phyloP scores from a whole-genome alignment of 1,139 yeast genomes.

The Hyphopichia khmerensis region DNA sequence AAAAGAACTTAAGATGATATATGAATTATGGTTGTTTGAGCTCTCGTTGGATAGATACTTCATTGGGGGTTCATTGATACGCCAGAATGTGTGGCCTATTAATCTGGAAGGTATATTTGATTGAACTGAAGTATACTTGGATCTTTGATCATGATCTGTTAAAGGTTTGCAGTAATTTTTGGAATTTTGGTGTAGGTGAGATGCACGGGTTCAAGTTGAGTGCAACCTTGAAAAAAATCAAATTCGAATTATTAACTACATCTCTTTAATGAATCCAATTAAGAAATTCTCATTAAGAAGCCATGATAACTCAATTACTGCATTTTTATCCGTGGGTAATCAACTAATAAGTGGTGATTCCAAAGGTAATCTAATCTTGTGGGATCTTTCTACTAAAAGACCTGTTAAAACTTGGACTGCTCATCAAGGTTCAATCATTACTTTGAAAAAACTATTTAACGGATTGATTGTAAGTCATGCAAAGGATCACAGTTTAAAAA shows the following conservation, averaged over 20 bases:
- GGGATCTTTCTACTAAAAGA: slow-evolving; percentile 46
- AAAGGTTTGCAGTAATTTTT: too few species aligned
- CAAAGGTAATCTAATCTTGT: slow-evolving; percentile 48
- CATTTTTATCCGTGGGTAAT: slow-evolving; percentile 5
- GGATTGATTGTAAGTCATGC: slow-evolving; percentile 51
- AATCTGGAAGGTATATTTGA: too few species aligned
- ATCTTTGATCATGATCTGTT: too few species aligned
- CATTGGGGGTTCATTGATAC: too few species aligned
- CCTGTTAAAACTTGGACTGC: slow-evolving; percentile 49
- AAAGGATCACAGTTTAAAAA: slow-evolving; percentile 48
- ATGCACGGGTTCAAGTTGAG: too few species aligned
- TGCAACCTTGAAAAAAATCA: too few species aligned
- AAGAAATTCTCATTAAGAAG: slow-evolving; percentile 16
- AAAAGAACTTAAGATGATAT: too few species aligned
- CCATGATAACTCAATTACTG: slow-evolving; percentile 15
- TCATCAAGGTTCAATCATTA: slow-evolving; percentile 42
- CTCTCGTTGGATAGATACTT: too few species aligned
- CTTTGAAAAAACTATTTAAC: slow-evolving; percentile 34
- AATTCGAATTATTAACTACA: neutral
- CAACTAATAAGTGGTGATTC: slow-evolving; percentile 35
- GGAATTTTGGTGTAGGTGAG: too few species aligned
- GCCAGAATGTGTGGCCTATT: too few species aligned
- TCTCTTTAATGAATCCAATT: neutral
- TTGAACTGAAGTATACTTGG: too few species aligned
- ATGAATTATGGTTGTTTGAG: too few species aligned